Evolutionary conservation across 345 rosid genomes (phyloP), one percentile per base, ranked within the genome.

Genomic region (Microthlaspi erraticum): DNA sequence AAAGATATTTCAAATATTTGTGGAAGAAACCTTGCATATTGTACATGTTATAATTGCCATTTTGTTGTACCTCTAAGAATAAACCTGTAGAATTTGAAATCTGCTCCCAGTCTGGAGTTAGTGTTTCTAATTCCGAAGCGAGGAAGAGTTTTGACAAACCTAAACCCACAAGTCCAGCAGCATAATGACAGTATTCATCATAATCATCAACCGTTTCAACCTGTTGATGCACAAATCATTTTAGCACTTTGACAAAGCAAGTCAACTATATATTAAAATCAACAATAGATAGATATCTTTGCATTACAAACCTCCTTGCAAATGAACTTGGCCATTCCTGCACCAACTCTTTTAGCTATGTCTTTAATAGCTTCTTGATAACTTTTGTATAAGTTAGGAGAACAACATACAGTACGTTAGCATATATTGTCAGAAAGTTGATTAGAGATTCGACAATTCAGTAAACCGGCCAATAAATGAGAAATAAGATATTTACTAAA

Each of bases 121-220:
- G 52, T 78, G 82, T 85, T 79, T 93, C 97, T 32, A 55, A 42
- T 10, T 77, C 85, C n/a, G 92, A 86, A 68, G 89, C 86, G 68
- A 84, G 75, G 79, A 93, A 89, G 78, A 93, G 90, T 72, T 88
- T 93, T 60, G 95, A 87, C 68, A 93, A 76, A 65, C 99, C 97
- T 67, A 91, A 69, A 56, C 99, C 99, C 17, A 93, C 96, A 38
- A 91, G 91, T 74, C 97, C 97, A 5, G 96, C 95, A 48, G 77
- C 99, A 75, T 91, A 89, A 73, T 94, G 87, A 74, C 99, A 91
- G 79, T 94, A 94, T 78, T 94, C 99, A 76, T 94, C 90, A 65
- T 91, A 91, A 71, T 91, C 97, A 51, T 80, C 89, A 49, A 88
- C 5, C 7, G 96, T 89, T 84, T 87, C 97, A 43, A 91, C 97